phyloP scores from a whole-genome alignment of 2,329 filamentous ascomycete species.

The Trichothecium roseum region DNA sequence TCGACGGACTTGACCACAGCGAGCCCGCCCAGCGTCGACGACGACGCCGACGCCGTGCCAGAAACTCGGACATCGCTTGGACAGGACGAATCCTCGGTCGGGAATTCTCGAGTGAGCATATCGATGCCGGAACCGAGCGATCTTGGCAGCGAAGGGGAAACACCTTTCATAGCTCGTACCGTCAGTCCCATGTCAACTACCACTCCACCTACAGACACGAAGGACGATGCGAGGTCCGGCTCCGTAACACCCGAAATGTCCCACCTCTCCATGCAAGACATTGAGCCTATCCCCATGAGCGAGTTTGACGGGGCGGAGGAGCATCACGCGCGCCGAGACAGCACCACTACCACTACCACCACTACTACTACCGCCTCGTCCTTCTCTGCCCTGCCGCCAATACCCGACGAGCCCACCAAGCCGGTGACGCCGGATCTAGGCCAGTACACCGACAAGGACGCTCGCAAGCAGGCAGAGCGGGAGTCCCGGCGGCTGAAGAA shows the following conservation, averaged over 20 bases:
- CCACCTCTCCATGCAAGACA: constrained; percentile 19
- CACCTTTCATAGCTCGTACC: too few species aligned
- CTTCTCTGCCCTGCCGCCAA: constrained; percentile 20
- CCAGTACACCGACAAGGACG: constrained; percentile 51
- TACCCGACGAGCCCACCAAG: constrained; percentile 39
- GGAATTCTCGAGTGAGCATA: too few species aligned
- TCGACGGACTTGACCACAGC: too few species aligned
- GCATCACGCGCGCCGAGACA: neutral
- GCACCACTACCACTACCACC: neutral
- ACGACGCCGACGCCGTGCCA: too few species aligned
- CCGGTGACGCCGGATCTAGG: constrained; percentile 39
- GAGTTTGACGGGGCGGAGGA: constrained; percentile 9
- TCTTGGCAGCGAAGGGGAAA: too few species aligned
- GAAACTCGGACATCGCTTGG: too few species aligned
- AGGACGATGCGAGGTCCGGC: too few species aligned
- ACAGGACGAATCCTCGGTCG: too few species aligned
- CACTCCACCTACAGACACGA: too few species aligned
- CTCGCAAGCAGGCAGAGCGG: constrained; percentile 58
- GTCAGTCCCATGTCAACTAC: too few species aligned
- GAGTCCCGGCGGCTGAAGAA: constrained; percentile 54
- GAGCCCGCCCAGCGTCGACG: too few species aligned
- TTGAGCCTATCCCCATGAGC: constrained; percentile 28
- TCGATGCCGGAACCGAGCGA: too few species aligned
- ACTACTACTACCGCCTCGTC: constrained; percentile 1
- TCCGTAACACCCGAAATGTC: constrained; percentile 4